Evolutionary conservation across 352 stramenopile species (phyloP).

Genomic region (Porosira glacialis): DNA sequence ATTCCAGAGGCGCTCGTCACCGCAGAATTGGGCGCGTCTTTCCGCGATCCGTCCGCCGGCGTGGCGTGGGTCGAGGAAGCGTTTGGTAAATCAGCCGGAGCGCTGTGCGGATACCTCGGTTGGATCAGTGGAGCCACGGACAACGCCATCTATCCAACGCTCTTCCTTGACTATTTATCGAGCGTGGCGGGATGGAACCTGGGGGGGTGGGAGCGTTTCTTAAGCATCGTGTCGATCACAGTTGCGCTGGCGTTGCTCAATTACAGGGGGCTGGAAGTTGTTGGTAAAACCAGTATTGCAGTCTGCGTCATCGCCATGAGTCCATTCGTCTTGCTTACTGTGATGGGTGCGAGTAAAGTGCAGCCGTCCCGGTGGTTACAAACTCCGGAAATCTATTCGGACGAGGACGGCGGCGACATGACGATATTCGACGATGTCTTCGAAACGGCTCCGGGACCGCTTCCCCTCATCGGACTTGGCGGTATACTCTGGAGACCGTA

Average conservation of each 20-base stretch:
- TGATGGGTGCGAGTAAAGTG: constrained; percentile 71
- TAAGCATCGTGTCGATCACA: constrained; percentile 24
- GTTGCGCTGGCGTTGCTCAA: constrained; percentile 77
- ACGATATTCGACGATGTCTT: constrained; percentile 81
- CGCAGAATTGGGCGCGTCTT: constrained; percentile 86
- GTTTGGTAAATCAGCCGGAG: constrained; percentile 76
- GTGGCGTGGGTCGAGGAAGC: constrained; percentile 84
- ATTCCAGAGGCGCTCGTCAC: constrained; percentile 89
- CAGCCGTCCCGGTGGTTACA: constrained; percentile 71
- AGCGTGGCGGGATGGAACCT: constrained; percentile 47
- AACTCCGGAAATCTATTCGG: too few relatives aligned
- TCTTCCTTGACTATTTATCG: constrained; percentile 74
- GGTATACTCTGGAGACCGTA: constrained; percentile 85
- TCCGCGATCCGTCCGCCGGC: constrained; percentile 79
- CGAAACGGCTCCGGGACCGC: constrained; percentile 40
- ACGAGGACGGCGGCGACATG: constrained; percentile 4
- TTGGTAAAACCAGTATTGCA: constrained; percentile 72
- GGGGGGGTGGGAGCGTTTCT: constrained; percentile 31
- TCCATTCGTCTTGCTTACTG: constrained; percentile 88
- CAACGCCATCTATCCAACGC: constrained; percentile 86
- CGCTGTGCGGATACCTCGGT: constrained; percentile 65
- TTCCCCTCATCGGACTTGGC: constrained; percentile 40
- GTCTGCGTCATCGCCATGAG: constrained; percentile 86
- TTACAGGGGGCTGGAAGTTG: constrained; percentile 84
- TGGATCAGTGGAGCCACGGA: constrained; percentile 86